Evolutionary conservation across 2,329 filamentous ascomycete genomes (phyloP).

Genomic region (Penicillium italicum): DNA sequence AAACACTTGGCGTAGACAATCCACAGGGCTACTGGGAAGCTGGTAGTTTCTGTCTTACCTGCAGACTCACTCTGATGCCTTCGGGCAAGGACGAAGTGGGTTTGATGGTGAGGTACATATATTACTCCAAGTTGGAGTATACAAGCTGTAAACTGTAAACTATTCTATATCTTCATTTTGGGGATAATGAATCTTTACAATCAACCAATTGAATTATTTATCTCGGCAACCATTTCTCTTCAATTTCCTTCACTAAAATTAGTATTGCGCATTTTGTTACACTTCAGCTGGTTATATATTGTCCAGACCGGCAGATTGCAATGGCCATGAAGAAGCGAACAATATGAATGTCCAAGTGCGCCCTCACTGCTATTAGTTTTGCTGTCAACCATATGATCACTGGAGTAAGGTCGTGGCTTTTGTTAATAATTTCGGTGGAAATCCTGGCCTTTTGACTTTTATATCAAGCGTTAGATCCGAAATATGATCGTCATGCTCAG

Average conservation of each 20-base stretch:
- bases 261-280: background rate
- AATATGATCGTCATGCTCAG: background rate
- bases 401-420: too few species aligned
- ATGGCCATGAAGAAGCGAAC: background rate
- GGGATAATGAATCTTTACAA: background rate
- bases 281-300: background rate
- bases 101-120: slow-evolving; percentile 12
- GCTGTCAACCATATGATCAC: background rate
- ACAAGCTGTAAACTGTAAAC: background rate
- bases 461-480: background rate
- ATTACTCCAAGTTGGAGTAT: background rate
- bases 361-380: background rate
- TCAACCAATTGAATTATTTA: background rate
- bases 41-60: slow-evolving; percentile 8
- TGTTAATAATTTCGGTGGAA: background rate
- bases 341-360: background rate
- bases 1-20: slow-evolving; percentile 87
- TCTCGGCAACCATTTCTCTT: background rate
- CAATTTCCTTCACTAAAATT: background rate
- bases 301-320: background rate
- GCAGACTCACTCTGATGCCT: slow-evolving; percentile 12
- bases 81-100: slow-evolving; percentile 11
- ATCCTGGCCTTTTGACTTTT: background rate
- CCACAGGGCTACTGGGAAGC: slow-evolving; percentile 18
- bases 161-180: too few species aligned